Evolutionary conservation across 2,329 filamentous ascomycete species (phyloP).

Genomic region (Beauveria sp.): DNA sequence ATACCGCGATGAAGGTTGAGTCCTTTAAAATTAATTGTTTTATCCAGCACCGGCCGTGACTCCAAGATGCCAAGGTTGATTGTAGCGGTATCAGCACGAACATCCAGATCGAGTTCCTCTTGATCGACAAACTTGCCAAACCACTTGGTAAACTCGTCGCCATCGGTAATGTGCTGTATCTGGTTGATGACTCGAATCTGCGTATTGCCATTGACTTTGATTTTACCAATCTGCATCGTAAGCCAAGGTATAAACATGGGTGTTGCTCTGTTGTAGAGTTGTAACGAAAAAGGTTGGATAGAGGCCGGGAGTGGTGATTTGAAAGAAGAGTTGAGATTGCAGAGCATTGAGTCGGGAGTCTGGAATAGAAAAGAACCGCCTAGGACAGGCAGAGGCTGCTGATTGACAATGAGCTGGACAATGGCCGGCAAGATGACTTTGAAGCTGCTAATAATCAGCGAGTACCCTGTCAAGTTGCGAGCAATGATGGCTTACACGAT

Average conservation of each 20-base stretch:
- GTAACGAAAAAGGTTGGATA: background rate
- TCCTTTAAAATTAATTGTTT: background rate
- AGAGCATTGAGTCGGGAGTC: background rate
- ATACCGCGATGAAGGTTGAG: background rate
- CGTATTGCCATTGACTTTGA: background rate
- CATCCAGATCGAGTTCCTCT: background rate
- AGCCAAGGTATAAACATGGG: background rate
- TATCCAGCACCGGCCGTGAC: background rate
- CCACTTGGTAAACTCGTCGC: background rate
- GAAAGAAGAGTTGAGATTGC: background rate
- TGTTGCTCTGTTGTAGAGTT: background rate
- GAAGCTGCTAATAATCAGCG: background rate
- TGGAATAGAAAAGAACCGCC: background rate
- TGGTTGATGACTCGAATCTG: background rate
- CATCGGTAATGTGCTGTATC: background rate
- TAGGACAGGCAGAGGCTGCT: background rate
- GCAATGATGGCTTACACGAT: background rate
- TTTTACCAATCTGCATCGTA: background rate
- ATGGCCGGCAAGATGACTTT: slow-evolving; percentile 2
- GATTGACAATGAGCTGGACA: slow-evolving; percentile 4
- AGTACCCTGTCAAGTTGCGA: background rate
- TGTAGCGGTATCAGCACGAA: background rate
- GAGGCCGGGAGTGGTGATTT: background rate
- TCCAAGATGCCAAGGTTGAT: background rate
- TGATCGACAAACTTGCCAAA: background rate